phyloP scores from a whole-genome alignment of 352 stramenopile species.

The Phytopythium mirpurense region DNA sequence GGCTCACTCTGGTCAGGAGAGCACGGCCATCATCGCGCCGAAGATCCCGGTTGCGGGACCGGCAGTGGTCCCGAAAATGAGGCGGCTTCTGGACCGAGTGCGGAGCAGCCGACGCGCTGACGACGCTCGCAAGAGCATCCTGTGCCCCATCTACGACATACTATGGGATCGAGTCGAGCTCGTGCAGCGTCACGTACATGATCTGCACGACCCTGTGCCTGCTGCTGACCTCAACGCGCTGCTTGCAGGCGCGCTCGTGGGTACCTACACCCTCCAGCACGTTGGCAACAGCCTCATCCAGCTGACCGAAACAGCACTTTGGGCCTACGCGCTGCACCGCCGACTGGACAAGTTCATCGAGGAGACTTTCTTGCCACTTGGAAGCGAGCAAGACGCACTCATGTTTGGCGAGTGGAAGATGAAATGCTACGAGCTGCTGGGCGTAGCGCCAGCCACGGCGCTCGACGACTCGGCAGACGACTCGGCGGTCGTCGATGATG shows the following conservation, averaged over 20 bases:
- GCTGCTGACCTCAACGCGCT: neutral
- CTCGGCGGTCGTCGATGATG: too few species aligned
- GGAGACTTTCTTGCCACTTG: neutral
- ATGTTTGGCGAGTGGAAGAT: neutral
- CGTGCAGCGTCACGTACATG: neutral
- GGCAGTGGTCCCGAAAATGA: neutral
- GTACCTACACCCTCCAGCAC: neutral
- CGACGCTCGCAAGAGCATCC: neutral
- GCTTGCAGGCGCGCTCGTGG: neutral
- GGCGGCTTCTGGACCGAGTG: neutral
- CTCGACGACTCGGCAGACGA: too few species aligned
- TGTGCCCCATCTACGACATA: neutral
- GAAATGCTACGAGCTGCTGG: conserved; percentile 1
- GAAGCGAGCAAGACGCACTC: neutral
- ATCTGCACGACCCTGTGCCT: neutral
- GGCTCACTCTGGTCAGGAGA: neutral
- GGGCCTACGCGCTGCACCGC: neutral
- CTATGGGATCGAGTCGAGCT: neutral
- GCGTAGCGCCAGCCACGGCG: neutral
- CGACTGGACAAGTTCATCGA: conserved; percentile 1
- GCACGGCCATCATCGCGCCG: neutral
- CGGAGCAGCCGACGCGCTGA: neutral
- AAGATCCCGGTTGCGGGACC: neutral
- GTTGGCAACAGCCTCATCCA: neutral
- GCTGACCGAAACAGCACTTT: neutral